phyloP scores from a whole-genome alignment of 225 moss, liverwort and hornwort genomes.

The Lunularia cruciata region DNA sequence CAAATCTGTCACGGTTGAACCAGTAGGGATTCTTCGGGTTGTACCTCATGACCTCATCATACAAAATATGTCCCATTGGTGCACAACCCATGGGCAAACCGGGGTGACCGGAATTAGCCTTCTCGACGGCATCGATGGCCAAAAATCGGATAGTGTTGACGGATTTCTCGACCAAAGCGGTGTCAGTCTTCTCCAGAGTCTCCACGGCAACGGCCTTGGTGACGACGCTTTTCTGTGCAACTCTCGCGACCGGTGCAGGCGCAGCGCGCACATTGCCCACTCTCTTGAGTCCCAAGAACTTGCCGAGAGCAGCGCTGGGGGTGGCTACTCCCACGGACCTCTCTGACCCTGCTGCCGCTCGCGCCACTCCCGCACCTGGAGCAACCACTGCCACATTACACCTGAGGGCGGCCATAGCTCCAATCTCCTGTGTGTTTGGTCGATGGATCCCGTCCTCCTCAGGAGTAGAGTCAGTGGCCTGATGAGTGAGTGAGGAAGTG shows the following conservation, averaged over 20 bases:
- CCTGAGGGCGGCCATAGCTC: slow-evolving; percentile 71
- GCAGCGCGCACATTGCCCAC: slow-evolving; percentile 34
- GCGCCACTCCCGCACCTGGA: slow-evolving; percentile 37
- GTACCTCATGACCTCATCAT: slow-evolving; percentile 93
- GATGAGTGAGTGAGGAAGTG: neutral
- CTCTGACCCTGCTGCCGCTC: slow-evolving; percentile 42
- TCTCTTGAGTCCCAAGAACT: slow-evolving; percentile 61
- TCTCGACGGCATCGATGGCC: slow-evolving; percentile 90
- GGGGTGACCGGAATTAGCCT: slow-evolving; percentile 98
- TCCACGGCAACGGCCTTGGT: slow-evolving; percentile 56
- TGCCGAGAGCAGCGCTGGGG: slow-evolving; percentile 55
- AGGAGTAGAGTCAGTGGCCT: neutral
- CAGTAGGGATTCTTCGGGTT: slow-evolving; percentile 87
- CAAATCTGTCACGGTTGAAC: slow-evolving; percentile 89
- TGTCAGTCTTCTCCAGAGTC: slow-evolving; percentile 77
- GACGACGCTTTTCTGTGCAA: slow-evolving; percentile 13
- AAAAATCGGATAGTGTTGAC: slow-evolving; percentile 89
- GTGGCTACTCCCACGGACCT: slow-evolving; percentile 41
- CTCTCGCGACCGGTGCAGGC: slow-evolving; percentile 17
- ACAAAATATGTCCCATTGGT: slow-evolving; percentile 98
- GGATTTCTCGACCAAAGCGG: slow-evolving; percentile 70
- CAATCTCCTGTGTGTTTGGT: neutral
- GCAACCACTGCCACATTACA: slow-evolving; percentile 63
- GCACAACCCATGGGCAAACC: slow-evolving; percentile 98
- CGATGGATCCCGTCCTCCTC: slow-evolving; percentile 8